Evolutionary conservation across 2,329 filamentous ascomycete species (phyloP), one percentile per base, ranked within the genome.

Genomic region (Diaporthe australafricana): DNA sequence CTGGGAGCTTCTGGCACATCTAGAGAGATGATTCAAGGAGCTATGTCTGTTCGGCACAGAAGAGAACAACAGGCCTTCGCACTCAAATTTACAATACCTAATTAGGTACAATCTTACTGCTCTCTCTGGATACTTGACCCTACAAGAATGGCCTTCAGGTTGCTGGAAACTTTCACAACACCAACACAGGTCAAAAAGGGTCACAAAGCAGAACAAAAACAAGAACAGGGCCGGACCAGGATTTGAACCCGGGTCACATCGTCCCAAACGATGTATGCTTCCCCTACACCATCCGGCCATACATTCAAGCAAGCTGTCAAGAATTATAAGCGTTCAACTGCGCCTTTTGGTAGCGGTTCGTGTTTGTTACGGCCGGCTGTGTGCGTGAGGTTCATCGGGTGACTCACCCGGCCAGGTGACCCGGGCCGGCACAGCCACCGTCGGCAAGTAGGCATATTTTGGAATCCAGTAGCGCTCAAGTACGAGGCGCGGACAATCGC

Each of bases 241-340:
- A 65, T 20, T 65, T 50, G 60, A 65, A 48, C 60, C 60, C 42
- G 60, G 60, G 60, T 35, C 60, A 65, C 60, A 65, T 65, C 60
- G 60, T 65, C 60, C 60, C 60, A 65, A 65, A 65, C 60, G 45
- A 65, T 25, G 45, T 25, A 65, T 65, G 60, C 60, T 65, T 42
- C 45, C 60, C 48, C 60, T 65, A 65, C 60, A 65, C 60, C 60
- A 50, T 65, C 60, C 60, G 30, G 60, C 45, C 60, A 38, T 65
- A 42, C 45, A n/a, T n/a, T n/a, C n/a, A n/a, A n/a, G n/a, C n/a
- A n/a, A 12, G 20, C 47, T n/a, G 9, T n/a, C 3, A 8, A 38
- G 47, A 27, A 20, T 14, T 65, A 50, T 38, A 25, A 65, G 14
- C 20, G 4, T 35, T 11, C 2, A 22, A 8, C 14, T 9, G 5